Evolutionary conservation across 106 monocot genomes (phyloP).

Genomic region (Dendrobium nobile): DNA sequence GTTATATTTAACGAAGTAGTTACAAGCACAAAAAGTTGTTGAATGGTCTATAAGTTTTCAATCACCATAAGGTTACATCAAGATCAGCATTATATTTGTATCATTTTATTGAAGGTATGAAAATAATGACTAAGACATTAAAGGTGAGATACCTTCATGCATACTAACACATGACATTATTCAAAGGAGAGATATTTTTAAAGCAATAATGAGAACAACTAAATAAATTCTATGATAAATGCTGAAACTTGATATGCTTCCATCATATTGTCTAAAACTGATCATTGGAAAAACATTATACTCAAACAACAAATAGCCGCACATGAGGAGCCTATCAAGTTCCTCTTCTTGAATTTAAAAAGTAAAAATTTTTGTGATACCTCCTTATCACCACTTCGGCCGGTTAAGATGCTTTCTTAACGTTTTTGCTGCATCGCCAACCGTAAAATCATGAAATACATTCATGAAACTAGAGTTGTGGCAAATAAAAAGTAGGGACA

Average conservation of each 20-base stretch:
- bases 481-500: not conserved
- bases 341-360: not conserved
- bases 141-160: no score
- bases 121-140: no score
- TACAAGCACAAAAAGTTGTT: not conserved
- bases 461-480: not conserved
- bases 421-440: constrained; percentile 89
- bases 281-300: not conserved
- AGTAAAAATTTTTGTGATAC: constrained; percentile 23
- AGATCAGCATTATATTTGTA: no score
- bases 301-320: not conserved
- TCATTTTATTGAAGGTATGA: no score
- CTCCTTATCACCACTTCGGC: constrained; percentile 97
- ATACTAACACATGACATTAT: no score
- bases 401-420: constrained; percentile 81
- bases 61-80: not conserved
- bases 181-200: no score
- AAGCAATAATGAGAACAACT: no score
- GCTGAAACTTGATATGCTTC: not conserved
- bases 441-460: constrained; percentile 31
- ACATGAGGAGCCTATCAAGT: not conserved
- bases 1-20: not conserved
- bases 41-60: not conserved
- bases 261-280: not conserved
- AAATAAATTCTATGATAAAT: not conserved